A percentile compares a stretch with the other conserved stretches of the same genome.
Evolutionary conservation across 208 protist genomes (phyloP).

Genomic region (Balamuthia mandrillaris): DNA sequence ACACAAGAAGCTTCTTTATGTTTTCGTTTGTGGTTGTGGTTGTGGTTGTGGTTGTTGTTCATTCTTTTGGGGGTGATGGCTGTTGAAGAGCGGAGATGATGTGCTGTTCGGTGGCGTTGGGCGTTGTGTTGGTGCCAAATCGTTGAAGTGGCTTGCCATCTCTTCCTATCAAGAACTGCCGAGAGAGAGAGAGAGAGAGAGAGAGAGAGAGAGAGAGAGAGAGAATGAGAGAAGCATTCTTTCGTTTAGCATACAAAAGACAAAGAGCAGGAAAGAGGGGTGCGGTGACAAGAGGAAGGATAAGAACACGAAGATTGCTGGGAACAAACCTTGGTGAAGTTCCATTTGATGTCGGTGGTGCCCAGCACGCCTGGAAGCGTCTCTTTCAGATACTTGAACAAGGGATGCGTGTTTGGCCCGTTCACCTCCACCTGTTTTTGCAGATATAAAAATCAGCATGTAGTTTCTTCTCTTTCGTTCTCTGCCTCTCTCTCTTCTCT

Average conservation of each 20-base stretch:
- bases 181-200: no score
- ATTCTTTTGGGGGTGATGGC: no score
- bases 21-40: no score
- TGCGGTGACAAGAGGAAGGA: background rate
- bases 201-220: no score
- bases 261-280: background rate
- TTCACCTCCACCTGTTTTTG: constrained; percentile 35
- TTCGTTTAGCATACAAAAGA: background rate
- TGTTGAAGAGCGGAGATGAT: background rate
- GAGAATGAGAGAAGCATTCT: background rate
- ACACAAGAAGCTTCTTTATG: no score
- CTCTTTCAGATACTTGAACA: constrained; percentile 31
- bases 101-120: constrained; percentile 18
- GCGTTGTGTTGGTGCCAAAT: background rate
- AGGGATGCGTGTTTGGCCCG: background rate
- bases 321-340: constrained; percentile 45
- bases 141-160: background rate
- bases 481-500: no score
- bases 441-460: background rate
- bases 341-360: constrained; percentile 40
- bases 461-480: no score
- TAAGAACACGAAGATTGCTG: no score
- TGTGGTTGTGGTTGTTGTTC: no score
- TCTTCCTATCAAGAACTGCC: constrained; percentile 21
- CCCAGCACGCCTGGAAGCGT: constrained; percentile 2